phyloP scores from a whole-genome alignment of 768 basidiomycete genomes.

The Pleurotus citrinopileatus region DNA sequence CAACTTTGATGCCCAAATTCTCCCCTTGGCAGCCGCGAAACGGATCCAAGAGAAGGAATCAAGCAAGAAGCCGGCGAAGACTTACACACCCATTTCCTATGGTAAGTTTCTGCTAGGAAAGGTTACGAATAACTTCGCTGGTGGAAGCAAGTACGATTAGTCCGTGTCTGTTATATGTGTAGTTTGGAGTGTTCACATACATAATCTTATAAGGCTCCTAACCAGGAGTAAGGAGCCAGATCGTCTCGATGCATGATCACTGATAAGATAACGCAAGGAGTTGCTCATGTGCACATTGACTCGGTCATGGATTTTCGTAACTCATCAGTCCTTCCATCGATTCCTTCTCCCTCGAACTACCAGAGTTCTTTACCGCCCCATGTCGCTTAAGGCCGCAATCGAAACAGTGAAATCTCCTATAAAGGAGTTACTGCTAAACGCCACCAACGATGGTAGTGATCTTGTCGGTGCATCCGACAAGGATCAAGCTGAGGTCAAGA shows the following conservation, averaged over 20 bases:
- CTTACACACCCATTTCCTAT: constrained; percentile 60
- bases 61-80: constrained; percentile 23
- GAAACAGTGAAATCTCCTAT: constrained; percentile 44
- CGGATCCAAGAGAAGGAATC: constrained; percentile 33
- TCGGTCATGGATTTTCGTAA: not conserved
- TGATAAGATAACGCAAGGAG: constrained; percentile 5
- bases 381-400: constrained; percentile 54
- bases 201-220: too few relatives aligned
- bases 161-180: not conserved
- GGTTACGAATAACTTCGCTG: constrained; percentile 70
- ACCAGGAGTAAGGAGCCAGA: not conserved
- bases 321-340: constrained; percentile 7
- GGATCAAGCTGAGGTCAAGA: constrained; percentile 51
- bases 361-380: constrained; percentile 21
- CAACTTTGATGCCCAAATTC: constrained; percentile 69
- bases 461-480: constrained; percentile 49
- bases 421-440: constrained; percentile 55
- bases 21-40: constrained; percentile 60
- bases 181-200: too few relatives aligned
- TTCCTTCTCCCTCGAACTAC: not conserved
- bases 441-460: constrained; percentile 39
- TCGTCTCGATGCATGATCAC: not conserved
- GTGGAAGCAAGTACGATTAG: constrained; percentile 34
- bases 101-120: constrained; percentile 77
- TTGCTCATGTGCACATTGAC: constrained; percentile 3